Evolutionary conservation across 148 eudicot genomes (phyloP).

Genomic region (Dianthus caryophyllus): DNA sequence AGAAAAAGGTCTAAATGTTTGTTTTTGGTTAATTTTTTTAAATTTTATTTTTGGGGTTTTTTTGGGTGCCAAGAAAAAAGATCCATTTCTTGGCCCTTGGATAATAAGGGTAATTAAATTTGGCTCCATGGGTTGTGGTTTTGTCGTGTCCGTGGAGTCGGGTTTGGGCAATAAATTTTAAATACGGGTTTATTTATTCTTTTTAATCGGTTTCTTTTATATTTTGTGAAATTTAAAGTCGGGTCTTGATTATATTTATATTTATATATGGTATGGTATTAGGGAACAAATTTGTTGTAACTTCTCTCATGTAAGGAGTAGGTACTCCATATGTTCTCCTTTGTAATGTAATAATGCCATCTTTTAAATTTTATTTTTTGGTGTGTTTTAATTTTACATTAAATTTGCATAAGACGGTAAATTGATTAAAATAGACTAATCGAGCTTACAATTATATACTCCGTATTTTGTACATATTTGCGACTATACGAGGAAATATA

Average conservation of each 20-base stretch:
- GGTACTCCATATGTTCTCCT: background rate
- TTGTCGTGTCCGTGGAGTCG: constrained; percentile 17
- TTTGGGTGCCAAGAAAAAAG: background rate
- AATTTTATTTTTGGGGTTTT: background rate
- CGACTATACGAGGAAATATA: no score
- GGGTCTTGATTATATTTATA: background rate
- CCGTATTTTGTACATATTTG: no score
- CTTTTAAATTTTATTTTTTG: background rate
- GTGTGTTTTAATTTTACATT: no score
- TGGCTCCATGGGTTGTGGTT: constrained; percentile 18
- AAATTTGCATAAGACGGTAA: no score
- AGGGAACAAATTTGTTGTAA: background rate
- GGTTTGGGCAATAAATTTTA: constrained; percentile 13
- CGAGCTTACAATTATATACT: no score
- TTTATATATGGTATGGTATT: background rate
- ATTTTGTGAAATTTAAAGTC: background rate
- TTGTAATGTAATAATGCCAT: background rate
- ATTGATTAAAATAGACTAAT: no score
- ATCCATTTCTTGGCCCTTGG: background rate
- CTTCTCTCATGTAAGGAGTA: background rate
- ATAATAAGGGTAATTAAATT: constrained; percentile 17
- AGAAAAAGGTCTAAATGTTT: background rate
- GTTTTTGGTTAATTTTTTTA: background rate
- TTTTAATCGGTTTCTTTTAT: background rate
- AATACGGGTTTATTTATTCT: background rate